A percentile compares a stretch with the other conserved stretches of the same genome.
phyloP scores from a whole-genome alignment of 2,329 filamentous ascomycete species.

The Calonectria pauciramosa region DNA sequence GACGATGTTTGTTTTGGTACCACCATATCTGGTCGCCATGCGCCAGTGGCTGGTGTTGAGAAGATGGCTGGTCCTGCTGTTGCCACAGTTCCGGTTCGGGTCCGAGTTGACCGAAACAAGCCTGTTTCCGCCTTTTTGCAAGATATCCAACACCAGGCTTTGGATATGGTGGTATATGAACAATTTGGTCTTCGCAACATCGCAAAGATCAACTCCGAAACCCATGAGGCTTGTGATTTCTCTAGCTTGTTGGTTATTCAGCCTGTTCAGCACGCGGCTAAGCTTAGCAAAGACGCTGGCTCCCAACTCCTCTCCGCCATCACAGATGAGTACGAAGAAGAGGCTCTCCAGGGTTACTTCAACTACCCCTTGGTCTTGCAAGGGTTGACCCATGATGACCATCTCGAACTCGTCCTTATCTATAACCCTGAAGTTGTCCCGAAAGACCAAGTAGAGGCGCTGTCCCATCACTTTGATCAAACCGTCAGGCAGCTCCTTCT shows the following conservation, averaged over 20 bases:
- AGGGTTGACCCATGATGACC: not conserved
- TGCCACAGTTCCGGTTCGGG: slow-evolving; percentile 10
- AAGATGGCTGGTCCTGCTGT: slow-evolving; percentile 14
- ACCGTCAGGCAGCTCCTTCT: not conserved
- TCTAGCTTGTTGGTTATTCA: slow-evolving; percentile 8
- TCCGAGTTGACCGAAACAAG: not conserved
- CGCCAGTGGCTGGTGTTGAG: slow-evolving; percentile 1
- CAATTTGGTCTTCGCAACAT: slow-evolving; percentile 14
- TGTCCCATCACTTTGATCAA: not conserved
- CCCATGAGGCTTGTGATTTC: slow-evolving; percentile 9
- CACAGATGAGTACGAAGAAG: not conserved
- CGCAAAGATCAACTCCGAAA: not conserved
- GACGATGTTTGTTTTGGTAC: slow-evolving; percentile 12
- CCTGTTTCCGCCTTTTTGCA: not conserved
- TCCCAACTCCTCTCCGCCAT: not conserved
- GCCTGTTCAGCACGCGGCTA: not conserved
- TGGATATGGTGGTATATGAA: slow-evolving; percentile 1
- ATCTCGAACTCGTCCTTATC: not conserved
- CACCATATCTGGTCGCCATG: slow-evolving; percentile 8
- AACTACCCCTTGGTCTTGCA: not conserved
- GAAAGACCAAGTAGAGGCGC: not conserved
- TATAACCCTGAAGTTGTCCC: not conserved
- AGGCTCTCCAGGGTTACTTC: not conserved
- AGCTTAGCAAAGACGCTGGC: not conserved
- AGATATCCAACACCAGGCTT: slow-evolving; percentile 1